Conservation (phyloP, 768 basidiomycete genomes). For the Sarcodon sp. region DNA sequence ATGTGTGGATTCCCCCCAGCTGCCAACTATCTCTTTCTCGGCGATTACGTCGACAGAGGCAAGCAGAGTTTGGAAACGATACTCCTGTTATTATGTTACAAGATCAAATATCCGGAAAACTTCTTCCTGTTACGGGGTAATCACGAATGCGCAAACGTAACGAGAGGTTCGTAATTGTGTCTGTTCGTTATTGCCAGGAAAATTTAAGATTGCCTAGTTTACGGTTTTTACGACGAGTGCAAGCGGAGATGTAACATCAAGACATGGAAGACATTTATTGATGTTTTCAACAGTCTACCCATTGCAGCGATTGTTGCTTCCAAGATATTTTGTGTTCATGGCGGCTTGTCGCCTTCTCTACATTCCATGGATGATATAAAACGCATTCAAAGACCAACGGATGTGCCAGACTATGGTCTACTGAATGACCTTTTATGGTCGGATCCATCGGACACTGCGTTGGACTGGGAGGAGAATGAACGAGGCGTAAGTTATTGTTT, state of each 20-base stretch:
- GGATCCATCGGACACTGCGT: constrained; percentile 93
- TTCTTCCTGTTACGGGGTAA: constrained; percentile 97
- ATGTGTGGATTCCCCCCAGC: constrained; percentile 99
- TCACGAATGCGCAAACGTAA: constrained; percentile 99
- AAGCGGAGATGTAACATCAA: constrained; percentile 99
- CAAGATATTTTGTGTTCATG: constrained; percentile 99
- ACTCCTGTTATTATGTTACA: constrained; percentile 92
- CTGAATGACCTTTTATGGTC: constrained; percentile 97
- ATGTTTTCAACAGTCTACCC: constrained; percentile 98
- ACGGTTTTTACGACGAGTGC: constrained; percentile 99
- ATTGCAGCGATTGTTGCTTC: constrained; percentile 98
- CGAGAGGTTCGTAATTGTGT: constrained; percentile 58
- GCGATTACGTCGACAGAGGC: constrained; percentile 97
- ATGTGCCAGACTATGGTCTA: constrained; percentile 96
- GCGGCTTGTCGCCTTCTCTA: constrained; percentile 85
- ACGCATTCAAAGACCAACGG: constrained; percentile 93
- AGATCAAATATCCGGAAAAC: constrained; percentile 99
- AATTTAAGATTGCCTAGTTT: constrained; percentile 41
- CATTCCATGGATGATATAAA: constrained; percentile 98
- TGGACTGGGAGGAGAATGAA: constrained; percentile 99
- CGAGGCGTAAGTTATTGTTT: constrained; percentile 98
- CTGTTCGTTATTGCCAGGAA: background rate
- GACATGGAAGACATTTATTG: constrained; percentile 99
- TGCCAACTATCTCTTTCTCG: constrained; percentile 96
- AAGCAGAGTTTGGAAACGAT: constrained; percentile 99